Conservation (phyloP, 1,139 yeast species). For the Saccharomycopsis phalli region DNA sequence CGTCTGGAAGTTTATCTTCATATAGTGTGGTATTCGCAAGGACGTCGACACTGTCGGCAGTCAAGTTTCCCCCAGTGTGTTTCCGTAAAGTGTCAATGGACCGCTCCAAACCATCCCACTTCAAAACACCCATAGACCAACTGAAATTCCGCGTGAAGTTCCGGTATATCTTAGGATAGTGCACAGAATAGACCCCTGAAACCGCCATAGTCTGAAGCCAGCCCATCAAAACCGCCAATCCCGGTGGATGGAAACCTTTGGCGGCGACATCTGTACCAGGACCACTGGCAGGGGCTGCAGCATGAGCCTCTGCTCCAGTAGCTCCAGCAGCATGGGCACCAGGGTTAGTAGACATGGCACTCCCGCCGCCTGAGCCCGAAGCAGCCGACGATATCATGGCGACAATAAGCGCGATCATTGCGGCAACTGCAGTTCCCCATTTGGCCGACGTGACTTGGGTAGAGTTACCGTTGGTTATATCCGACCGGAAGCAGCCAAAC, state of each 20-base stretch:
- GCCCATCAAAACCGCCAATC: constrained; percentile 23
- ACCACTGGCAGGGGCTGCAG: constrained; percentile 19
- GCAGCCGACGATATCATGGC: constrained; percentile 20
- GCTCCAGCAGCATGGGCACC: constrained; percentile 17
- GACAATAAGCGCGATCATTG: constrained; percentile 25
- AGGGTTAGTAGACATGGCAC: constrained; percentile 16
- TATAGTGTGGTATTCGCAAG: constrained; percentile 23
- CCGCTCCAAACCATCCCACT: constrained; percentile 27
- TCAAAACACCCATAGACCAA: constrained; percentile 28
- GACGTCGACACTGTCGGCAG: constrained; percentile 21
- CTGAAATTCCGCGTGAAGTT: constrained; percentile 28
- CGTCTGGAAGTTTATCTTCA: constrained; percentile 17
- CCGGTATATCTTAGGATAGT: constrained; percentile 27
- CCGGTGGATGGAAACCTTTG: constrained; percentile 25
- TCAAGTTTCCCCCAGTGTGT: constrained; percentile 27
- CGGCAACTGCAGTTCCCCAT: constrained; percentile 26
- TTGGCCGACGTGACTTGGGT: constrained; percentile 23
- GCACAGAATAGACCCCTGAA: constrained; percentile 28
- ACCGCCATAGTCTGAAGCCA: constrained; percentile 27
- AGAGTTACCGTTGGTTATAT: constrained; percentile 27
- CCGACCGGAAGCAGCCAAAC: constrained; percentile 27
- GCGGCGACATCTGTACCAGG: constrained; percentile 22
- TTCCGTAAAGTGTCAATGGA: constrained; percentile 26
- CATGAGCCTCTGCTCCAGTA: constrained; percentile 15
- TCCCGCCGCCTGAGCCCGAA: constrained; percentile 18